Base-by-base conservation (phyloP, 108 stramenopile genomes). In the Fragilariopsis cylindrus region DNA sequence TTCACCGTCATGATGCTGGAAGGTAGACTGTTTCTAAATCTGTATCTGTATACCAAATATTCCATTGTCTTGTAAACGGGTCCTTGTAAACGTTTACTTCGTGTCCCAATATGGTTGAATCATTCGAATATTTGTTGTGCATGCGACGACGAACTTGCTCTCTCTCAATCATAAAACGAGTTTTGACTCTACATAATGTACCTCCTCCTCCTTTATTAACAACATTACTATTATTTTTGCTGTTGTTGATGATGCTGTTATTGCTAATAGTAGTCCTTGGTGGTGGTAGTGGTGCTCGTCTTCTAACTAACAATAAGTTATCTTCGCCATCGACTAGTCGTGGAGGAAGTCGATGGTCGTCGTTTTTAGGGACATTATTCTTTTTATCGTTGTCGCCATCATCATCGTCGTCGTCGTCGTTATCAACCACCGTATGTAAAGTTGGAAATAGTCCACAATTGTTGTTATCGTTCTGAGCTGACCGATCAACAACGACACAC, bases 41-140 rank as follows among this genome's bases (percentile, higher is more conserved):
- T 18, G 75, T 69, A 66, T 87, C 70, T 2, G 82, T 88, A 70
- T 90, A 92, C 94, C 94, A 95, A 64, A 89, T 75, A 52, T 79
- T 76, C 94, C 94, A 95, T 42, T 72, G 54, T n/a, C 63, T 62
- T 58, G 76, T 70, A 68, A 95, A 81, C 55, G 94, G 88, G 67
- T 95, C 94, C 76, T 79, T 92, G 65, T 90, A 92, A 0, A 88
- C 86, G 48, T 95, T 88, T 8, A 90, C 84, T 9, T 86, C 77
- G 53, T n/a, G 52, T 48, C 86, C 86, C 44, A 87, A 71, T 49
- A 89, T 55, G 48, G 71, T 67, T 30, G 43, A 46, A 48, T 84
- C 75, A 43, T 39, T 66, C 2, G 16, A 53, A 64, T 62, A 76
- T 16, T 48, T 57, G 9, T 15, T 56, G 4, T 4, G 9, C 41